These are phyloP conservation scores for Nigrospora sphaerica DNA, from an alignment of 2,329 filamentous ascomycete species.

Conservation along the genomic window DNA sequence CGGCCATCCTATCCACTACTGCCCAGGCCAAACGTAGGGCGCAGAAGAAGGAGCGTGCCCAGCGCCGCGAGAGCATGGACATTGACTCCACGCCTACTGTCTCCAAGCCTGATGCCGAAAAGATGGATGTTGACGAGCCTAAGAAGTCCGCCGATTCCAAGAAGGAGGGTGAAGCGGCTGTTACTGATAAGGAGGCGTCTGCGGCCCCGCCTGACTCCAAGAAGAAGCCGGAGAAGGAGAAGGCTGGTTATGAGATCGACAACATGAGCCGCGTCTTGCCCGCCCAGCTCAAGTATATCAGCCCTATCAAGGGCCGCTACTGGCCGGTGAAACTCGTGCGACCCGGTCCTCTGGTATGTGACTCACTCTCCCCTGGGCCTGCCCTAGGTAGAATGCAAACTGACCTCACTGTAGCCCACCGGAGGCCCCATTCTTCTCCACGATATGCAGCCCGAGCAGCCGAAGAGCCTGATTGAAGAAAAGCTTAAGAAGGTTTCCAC, in stretches of 20 bases:
- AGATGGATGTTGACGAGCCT: slow-evolving; percentile 76
- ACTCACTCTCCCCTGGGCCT: neutral
- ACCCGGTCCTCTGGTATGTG: slow-evolving; percentile 50
- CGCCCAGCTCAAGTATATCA: slow-evolving; percentile 90
- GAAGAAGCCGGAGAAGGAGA: slow-evolving; percentile 93
- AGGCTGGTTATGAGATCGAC: slow-evolving; percentile 89
- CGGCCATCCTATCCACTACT: slow-evolving; percentile 91
- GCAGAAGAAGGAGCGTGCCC: slow-evolving; percentile 87
- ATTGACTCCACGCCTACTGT: slow-evolving; percentile 75
- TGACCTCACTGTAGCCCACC: slow-evolving; percentile 56
- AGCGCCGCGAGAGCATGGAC: slow-evolving; percentile 91
- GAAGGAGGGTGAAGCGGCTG: slow-evolving; percentile 17
- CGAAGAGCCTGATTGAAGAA: slow-evolving; percentile 78
- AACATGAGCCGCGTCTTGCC: slow-evolving; percentile 96
- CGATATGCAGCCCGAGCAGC: slow-evolving; percentile 72
- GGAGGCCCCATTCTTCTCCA: slow-evolving; percentile 88
- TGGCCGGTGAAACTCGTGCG: slow-evolving; percentile 65
- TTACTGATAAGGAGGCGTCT: slow-evolving; percentile 50
- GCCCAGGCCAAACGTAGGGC: slow-evolving; percentile 94
- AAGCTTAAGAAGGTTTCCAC: slow-evolving; percentile 77
- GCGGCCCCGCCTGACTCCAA: slow-evolving; percentile 53
- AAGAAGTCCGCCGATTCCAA: slow-evolving; percentile 45
- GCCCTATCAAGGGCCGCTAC: slow-evolving; percentile 83
- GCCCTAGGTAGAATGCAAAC: slow-evolving; percentile 28
- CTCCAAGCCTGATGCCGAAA: slow-evolving; percentile 53